These are phyloP conservation scores for Phyllosticta ampelicida DNA, from an alignment of 2,329 filamentous ascomycete genomes.

Conservation along the genomic window DNA sequence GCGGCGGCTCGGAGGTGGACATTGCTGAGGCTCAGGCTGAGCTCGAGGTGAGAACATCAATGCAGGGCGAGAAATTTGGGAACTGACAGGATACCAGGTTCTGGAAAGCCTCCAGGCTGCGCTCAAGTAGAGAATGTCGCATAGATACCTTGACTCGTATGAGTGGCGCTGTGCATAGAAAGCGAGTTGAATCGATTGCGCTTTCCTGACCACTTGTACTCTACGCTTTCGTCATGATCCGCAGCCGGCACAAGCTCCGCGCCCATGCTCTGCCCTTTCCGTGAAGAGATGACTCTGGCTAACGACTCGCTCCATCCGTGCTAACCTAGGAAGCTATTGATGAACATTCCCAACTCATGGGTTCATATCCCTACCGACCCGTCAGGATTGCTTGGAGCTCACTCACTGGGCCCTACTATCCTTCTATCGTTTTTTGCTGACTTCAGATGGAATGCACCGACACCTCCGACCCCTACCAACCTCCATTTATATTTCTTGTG, in stretches of 20 bases:
- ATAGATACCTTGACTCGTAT: slow-evolving; percentile 33
- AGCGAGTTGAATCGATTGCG: slow-evolving; percentile 13
- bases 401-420: neutral
- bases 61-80: slow-evolving; percentile 21
- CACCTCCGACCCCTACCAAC: neutral
- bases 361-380: neutral
- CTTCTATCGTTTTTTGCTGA: neutral
- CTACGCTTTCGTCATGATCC: neutral
- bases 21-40: slow-evolving; percentile 99
- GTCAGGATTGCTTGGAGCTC: neutral
- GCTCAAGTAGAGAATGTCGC: slow-evolving; percentile 56
- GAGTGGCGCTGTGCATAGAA: slow-evolving; percentile 27
- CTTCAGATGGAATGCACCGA: neutral
- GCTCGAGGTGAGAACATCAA: slow-evolving; percentile 63
- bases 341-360: neutral
- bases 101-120: slow-evolving; percentile 72
- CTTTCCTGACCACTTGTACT: slow-evolving; percentile 13
- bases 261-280: neutral
- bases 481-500: neutral
- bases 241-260: neutral
- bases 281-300: neutral
- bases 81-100: slow-evolving; percentile 47
- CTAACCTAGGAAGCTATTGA: neutral
- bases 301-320: neutral
- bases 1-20: slow-evolving; percentile 88